Percentiles rank a stretch among this genome's conserved stretches.
Conservation (phyloP, 176 grass and related monocot species). For the Secale cereale region DNA sequence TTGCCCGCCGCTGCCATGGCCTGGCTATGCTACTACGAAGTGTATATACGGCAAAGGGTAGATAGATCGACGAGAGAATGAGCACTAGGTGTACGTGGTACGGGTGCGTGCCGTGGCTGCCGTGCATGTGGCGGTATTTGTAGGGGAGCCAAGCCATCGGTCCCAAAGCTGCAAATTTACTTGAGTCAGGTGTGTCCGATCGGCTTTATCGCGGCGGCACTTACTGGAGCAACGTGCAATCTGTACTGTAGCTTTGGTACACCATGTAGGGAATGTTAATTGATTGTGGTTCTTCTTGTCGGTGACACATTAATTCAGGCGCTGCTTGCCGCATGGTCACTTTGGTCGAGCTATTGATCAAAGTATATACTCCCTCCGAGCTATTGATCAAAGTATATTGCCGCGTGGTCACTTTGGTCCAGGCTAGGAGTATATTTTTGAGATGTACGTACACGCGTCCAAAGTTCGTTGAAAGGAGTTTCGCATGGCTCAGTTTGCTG, state of each 20-base stretch:
- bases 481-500: not conserved
- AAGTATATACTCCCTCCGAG: not conserved
- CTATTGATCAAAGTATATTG: not conserved
- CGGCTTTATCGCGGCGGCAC: not conserved
- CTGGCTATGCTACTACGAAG: not conserved
- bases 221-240: not conserved
- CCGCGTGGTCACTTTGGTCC: not conserved
- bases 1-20: not conserved
- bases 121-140: constrained; percentile 5
- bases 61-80: not conserved
- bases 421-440: not conserved
- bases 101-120: not conserved
- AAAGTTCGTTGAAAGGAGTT: not conserved
- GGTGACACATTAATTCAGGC: not conserved
- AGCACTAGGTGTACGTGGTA: not conserved
- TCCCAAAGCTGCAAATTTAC: not conserved
- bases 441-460: too few relatives aligned
- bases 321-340: not conserved
- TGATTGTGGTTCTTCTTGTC: not conserved
- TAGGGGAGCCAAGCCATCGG: not conserved
- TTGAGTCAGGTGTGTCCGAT: not conserved
- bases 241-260: not conserved
- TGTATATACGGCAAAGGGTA: not conserved
- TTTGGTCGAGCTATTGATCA: not conserved
- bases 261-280: not conserved